Percentiles rank a stretch among this genome's conserved stretches.
These are phyloP conservation scores for Cutaneotrichosporon arboriforme DNA, from an alignment of 1,284 basidiomycete species.

Conservation along the genomic window DNA sequence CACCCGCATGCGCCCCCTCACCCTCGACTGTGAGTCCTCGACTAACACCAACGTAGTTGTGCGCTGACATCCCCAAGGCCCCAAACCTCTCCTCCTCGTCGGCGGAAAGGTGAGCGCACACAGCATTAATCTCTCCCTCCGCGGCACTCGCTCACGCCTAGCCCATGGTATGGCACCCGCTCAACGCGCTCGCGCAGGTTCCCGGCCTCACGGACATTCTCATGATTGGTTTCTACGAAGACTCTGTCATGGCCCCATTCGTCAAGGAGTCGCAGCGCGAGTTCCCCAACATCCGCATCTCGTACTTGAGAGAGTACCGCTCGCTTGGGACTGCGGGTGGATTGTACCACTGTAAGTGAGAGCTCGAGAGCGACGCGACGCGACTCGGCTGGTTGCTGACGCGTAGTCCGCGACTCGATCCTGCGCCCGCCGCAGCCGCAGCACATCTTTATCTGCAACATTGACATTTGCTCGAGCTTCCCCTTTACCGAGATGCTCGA, in stretches of 20 bases:
- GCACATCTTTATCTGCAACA: constrained; percentile 54
- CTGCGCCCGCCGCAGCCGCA: constrained; percentile 48
- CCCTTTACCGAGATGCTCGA: constrained; percentile 49
- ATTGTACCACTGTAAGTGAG: constrained; percentile 45
- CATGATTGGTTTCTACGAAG: constrained; percentile 54
- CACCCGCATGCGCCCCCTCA: constrained; percentile 52
- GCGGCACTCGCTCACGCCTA: constrained; percentile 15
- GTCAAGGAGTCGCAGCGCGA: constrained; percentile 51
- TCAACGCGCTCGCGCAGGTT: constrained; percentile 50
- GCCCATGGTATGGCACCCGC: constrained; percentile 53
- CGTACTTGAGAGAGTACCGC: constrained; percentile 53
- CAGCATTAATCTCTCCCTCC: neutral
- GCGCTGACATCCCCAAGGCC: constrained; percentile 26
- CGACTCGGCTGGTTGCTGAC: constrained; percentile 2
- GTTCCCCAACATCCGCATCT: constrained; percentile 51
- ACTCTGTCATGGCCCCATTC: constrained; percentile 50
- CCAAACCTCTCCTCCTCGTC: constrained; percentile 51
- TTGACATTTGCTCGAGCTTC: constrained; percentile 53
- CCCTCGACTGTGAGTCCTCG: constrained; percentile 47
- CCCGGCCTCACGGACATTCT: constrained; percentile 50
- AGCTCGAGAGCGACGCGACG: neutral
- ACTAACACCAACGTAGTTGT: neutral
- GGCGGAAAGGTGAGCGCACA: constrained; percentile 46
- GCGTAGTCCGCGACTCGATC: constrained; percentile 52
- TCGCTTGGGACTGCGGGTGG: constrained; percentile 52